These are phyloP conservation scores for Parietichytrium sp. DNA, from an alignment of 108 stramenopile species.

Conservation along the genomic window DNA sequence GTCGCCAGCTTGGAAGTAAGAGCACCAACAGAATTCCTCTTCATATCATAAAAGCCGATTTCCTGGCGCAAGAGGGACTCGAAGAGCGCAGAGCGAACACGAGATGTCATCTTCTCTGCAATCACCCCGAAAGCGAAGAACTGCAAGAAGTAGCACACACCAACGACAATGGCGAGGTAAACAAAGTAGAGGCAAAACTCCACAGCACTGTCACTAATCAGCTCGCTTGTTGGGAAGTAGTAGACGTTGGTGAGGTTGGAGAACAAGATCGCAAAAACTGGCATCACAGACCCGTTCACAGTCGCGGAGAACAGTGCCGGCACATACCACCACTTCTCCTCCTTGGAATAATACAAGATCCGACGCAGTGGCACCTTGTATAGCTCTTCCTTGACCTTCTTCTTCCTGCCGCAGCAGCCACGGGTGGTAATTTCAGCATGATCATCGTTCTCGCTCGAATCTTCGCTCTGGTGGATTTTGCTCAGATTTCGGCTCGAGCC, in stretches of 20 bases:
- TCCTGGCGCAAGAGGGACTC: constrained; percentile 41
- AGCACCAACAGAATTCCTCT: constrained; percentile 17
- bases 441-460: background rate
- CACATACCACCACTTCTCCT: background rate
- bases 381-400: background rate
- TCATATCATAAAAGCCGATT: background rate
- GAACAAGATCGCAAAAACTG: background rate
- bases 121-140: background rate
- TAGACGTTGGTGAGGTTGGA: constrained; percentile 1
- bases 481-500: background rate
- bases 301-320: background rate
- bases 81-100: constrained; percentile 48
- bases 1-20: constrained; percentile 40
- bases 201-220: background rate
- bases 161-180: no score
- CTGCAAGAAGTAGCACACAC: background rate
- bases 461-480: background rate
- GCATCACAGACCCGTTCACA: background rate
- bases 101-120: constrained; percentile 50
- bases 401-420: background rate
- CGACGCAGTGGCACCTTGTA: constrained; percentile 3
- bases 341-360: background rate
- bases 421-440: background rate
- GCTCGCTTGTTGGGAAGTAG: background rate
- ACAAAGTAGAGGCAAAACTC: background rate